Base-by-base conservation (phyloP, 129 eudicot genomes). In the Centella asiatica region DNA sequence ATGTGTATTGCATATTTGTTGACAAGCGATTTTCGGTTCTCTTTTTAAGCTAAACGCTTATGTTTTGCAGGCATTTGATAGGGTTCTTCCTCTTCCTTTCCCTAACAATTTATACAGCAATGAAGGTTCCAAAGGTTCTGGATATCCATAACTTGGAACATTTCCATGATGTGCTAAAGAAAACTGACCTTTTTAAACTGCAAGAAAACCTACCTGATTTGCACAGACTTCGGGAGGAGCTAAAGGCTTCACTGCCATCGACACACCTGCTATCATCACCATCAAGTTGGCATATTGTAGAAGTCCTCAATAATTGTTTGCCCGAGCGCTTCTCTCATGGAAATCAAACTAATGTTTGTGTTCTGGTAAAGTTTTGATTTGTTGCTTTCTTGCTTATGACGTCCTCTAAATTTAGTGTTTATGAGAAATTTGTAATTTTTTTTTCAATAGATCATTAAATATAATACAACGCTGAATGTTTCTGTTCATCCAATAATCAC, bases 41-140 rank as follows among this genome's bases (percentile, higher is more conserved):
- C 46, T 13, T 55, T 57, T 29, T 39, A 64, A 47, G 48, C n/a
- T 51, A 39, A 23, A 64, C 23, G 25, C 49, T 49, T 69, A 18
- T 46, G 64, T 78, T 57, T 51, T 76, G 90, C 95, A 92, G 98
- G 72, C 98, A 92, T 76, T 80, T 92, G 84, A 76, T 92, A 48
- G 98, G 96, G 64, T 92, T 92, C 86, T 84, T 87, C 78, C 84
- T 92, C 33, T 92, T 92, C 80, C 85, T 92, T 23, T 65, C 80
- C 62, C 74, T 92, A 47, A 92, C 98, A 55, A 87, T 92, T 59
- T 87, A 92, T 70, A 92, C 96, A 6, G 90, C 86, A 20, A 81
- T 67, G 69, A 84, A 79, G 77, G 68, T 84, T 26, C 98, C 98
- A 10, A 74, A 69, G 33, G 90, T 90, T 37, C 88, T 79, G 69